These are phyloP conservation scores for Myxozyma sirexii DNA, from an alignment of 805 yeast genomes.

Conservation along the genomic window DNA sequence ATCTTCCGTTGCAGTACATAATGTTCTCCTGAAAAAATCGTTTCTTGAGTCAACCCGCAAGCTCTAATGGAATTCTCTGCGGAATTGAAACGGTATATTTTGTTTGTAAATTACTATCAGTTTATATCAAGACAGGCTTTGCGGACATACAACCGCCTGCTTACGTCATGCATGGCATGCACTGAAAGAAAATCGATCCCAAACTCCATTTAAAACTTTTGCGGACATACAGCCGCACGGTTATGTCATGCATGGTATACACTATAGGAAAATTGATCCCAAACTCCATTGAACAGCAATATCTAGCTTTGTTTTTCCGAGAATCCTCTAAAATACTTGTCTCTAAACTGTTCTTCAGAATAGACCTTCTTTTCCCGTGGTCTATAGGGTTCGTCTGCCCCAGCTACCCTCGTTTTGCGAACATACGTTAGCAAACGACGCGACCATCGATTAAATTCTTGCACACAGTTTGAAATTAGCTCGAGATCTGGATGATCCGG, in stretches of 20 bases:
- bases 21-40: no score
- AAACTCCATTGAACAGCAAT: neutral
- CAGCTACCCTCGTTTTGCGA: slow-evolving; percentile 52
- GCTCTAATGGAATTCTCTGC: no score
- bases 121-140: no score
- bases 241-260: neutral
- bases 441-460: slow-evolving; percentile 87
- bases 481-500: slow-evolving; percentile 80
- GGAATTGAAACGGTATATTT: no score
- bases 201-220: no score
- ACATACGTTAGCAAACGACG: slow-evolving; percentile 81
- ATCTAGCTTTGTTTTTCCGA: neutral
- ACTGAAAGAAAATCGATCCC: neutral
- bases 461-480: slow-evolving; percentile 73
- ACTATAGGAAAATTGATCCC: no score
- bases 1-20: no score
- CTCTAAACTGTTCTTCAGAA: slow-evolving; percentile 64
- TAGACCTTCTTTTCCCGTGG: slow-evolving; percentile 43
- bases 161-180: neutral
- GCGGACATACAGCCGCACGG: no score
- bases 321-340: slow-evolving; percentile 73
- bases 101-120: no score
- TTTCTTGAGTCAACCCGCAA: no score
- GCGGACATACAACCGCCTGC: no score
- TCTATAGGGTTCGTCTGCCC: slow-evolving; percentile 47